These are phyloP conservation scores for Tolypocladium guangdongense DNA, from an alignment of 2,329 filamentous ascomycete genomes.

Conservation along the genomic window DNA sequence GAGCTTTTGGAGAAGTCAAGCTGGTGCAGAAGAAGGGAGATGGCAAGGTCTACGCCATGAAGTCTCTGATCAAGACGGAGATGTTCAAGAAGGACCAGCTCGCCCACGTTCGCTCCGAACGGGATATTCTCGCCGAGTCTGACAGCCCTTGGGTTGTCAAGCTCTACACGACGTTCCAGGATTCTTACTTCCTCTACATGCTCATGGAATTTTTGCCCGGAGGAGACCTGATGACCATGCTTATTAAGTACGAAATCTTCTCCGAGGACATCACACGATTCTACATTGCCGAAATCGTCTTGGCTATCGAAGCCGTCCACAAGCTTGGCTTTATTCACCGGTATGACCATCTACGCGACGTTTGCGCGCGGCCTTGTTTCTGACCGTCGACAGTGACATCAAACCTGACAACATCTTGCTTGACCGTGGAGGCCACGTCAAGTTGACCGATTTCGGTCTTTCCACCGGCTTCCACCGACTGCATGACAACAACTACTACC, in stretches of 20 bases:
- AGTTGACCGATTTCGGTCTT: slow-evolving; percentile 94
- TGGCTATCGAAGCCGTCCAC: slow-evolving; percentile 98
- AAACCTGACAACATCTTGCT: slow-evolving; percentile 98
- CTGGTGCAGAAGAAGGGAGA: slow-evolving; percentile 93
- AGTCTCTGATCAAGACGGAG: slow-evolving; percentile 95
- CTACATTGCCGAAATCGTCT: slow-evolving; percentile 96
- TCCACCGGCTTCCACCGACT: slow-evolving; percentile 97
- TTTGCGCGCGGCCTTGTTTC: neutral
- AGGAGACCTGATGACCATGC: slow-evolving; percentile 98
- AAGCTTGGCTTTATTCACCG: slow-evolving; percentile 97
- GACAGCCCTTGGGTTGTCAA: slow-evolving; percentile 99
- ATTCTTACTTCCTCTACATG: slow-evolving; percentile 93
- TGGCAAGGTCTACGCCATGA: slow-evolving; percentile 95
- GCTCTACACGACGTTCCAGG: slow-evolving; percentile 96
- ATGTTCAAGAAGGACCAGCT: slow-evolving; percentile 99
- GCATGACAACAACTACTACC: slow-evolving; percentile 97
- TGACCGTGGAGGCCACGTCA: slow-evolving; percentile 91
- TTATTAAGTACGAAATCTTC: slow-evolving; percentile 99
- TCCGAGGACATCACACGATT: slow-evolving; percentile 97
- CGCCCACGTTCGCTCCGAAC: slow-evolving; percentile 91
- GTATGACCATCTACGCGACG: slow-evolving; percentile 33
- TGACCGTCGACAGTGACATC: slow-evolving; percentile 60
- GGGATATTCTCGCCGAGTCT: slow-evolving; percentile 96
- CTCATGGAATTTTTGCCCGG: slow-evolving; percentile 98
- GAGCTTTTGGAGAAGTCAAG: slow-evolving; percentile 96